Percentiles rank a stretch among this genome's conserved stretches.
These are phyloP conservation scores for Backusella mclennaniae DNA, from an alignment of 192 early-diverging fungal genomes.

Conservation along the genomic window DNA sequence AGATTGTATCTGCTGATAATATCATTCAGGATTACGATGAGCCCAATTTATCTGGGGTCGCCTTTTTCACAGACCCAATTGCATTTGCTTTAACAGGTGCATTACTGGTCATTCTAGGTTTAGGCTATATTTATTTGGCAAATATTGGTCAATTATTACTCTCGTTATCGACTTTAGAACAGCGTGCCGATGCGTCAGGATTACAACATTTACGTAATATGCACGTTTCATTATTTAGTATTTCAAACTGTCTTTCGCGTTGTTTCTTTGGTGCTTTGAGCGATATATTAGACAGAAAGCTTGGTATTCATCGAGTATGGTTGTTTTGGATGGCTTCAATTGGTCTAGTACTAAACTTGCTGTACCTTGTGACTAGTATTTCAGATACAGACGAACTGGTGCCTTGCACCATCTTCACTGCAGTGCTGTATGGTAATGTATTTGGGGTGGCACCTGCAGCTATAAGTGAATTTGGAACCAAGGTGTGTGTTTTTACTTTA, in stretches of 20 bases:
- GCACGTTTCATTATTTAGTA: slow-evolving; percentile 30
- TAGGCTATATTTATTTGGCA: slow-evolving; percentile 36
- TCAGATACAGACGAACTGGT: slow-evolving; percentile 14
- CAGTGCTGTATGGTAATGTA: slow-evolving; percentile 23
- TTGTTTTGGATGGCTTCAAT: slow-evolving; percentile 22
- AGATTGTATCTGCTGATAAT: not conserved
- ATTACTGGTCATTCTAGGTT: slow-evolving; percentile 23
- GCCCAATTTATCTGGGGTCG: slow-evolving; percentile 16
- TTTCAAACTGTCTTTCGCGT: slow-evolving; percentile 23
- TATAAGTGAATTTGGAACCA: slow-evolving; percentile 23
- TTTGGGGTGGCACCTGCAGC: slow-evolving; percentile 29
- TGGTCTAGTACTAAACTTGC: not conserved
- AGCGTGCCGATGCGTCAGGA: not conserved
- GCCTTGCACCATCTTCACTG: slow-evolving; percentile 17
- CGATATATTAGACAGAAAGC: slow-evolving; percentile 16
- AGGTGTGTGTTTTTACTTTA: not conserved
- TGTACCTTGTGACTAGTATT: slow-evolving; percentile 15
- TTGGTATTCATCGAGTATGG: slow-evolving; percentile 22
- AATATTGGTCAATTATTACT: slow-evolving; percentile 28
- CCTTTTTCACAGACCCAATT: slow-evolving; percentile 29
- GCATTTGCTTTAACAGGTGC: slow-evolving; percentile 22
- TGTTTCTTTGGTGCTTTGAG: slow-evolving; percentile 18
- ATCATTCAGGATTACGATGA: not conserved
- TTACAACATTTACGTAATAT: slow-evolving; percentile 31
- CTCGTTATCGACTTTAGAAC: slow-evolving; percentile 8